These are phyloP conservation scores for Primulina eburnea DNA, from an alignment of 257 asterid species.

Conservation along the genomic window DNA sequence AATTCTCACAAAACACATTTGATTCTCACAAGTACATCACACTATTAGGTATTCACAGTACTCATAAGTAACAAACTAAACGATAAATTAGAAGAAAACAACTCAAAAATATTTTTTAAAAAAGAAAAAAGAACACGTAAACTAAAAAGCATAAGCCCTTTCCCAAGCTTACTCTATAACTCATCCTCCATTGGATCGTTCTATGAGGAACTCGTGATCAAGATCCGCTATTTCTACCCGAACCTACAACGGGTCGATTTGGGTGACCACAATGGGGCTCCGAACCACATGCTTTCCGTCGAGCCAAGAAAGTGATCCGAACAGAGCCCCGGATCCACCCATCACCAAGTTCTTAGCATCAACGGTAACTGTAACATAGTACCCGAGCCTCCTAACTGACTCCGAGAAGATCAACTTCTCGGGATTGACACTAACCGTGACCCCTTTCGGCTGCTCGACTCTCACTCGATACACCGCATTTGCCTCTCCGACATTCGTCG, in stretches of 20 bases:
- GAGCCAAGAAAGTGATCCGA: slow-evolving; percentile 77
- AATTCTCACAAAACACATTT: no score
- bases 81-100: no score
- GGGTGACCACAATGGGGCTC: slow-evolving; percentile 84
- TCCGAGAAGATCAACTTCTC: slow-evolving; percentile 62
- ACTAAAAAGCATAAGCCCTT: background rate
- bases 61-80: background rate
- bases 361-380: slow-evolving; percentile 58
- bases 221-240: background rate
- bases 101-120: background rate
- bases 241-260: slow-evolving; percentile 66
- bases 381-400: slow-evolving; percentile 50
- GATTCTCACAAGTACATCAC: background rate
- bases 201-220: background rate
- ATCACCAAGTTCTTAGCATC: slow-evolving; percentile 56
- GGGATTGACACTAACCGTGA: slow-evolving; percentile 66
- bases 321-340: slow-evolving; percentile 78
- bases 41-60: background rate
- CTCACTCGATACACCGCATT: slow-evolving; percentile 50
- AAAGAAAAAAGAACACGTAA: background rate
- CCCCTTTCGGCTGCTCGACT: slow-evolving; percentile 78
- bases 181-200: background rate
- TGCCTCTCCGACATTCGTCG: slow-evolving; percentile 70
- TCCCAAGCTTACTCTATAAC: background rate
- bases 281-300: slow-evolving; percentile 89